Percentiles rank a stretch among this genome's conserved stretches.
phyloP scores from a whole-genome alignment of 306 rosid species.

The Citrullus colocynthis region DNA sequence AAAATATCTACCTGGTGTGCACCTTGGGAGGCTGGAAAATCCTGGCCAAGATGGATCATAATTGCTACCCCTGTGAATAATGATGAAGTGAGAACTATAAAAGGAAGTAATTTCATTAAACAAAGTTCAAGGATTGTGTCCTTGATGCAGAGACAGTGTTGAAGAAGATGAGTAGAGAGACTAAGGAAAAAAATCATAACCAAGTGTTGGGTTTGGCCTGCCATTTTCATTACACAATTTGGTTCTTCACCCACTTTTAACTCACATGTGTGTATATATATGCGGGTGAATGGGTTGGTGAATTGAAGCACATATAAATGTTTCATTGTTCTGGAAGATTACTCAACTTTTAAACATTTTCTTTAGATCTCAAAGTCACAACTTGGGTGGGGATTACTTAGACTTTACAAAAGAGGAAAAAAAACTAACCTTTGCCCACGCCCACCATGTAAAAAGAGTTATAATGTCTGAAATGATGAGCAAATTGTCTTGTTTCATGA shows the following conservation, averaged over 20 bases:
- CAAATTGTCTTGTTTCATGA: not conserved
- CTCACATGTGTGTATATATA: not conserved
- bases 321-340: not conserved
- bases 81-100: not conserved
- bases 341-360: not conserved
- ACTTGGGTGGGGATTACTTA: not conserved
- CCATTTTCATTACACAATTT: slow-evolving; percentile 2
- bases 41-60: not conserved
- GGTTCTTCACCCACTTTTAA: not conserved
- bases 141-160: not conserved
- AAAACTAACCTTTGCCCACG: not conserved
- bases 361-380: not conserved
- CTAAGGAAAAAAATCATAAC: not conserved
- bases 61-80: not conserved
- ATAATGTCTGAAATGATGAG: not conserved
- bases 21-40: not conserved
- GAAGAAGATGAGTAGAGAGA: slow-evolving; percentile 6
- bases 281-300: not conserved
- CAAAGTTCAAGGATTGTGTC: not conserved
- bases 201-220: slow-evolving; percentile 3
- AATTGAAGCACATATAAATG: not conserved
- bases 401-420: not conserved
- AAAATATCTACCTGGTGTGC: not conserved
- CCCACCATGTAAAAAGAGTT: not conserved
- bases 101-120: not conserved